Evolutionary conservation across 2,329 filamentous ascomycete genomes (phyloP).

Genomic region (Pyricularia grisea): DNA sequence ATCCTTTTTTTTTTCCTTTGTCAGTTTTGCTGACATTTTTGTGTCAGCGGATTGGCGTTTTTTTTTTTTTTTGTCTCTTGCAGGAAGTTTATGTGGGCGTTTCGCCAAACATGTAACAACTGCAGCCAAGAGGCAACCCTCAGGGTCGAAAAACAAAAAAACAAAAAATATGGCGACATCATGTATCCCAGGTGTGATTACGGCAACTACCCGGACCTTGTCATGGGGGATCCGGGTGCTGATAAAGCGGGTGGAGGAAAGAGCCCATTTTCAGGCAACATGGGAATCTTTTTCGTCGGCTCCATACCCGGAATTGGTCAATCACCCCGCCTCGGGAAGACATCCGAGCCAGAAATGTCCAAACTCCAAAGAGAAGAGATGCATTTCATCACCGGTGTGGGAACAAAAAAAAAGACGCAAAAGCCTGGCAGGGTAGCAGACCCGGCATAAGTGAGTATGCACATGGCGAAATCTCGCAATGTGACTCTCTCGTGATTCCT

Average conservation of each 20-base stretch:
- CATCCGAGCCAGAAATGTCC: not conserved
- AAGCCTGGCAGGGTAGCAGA: not conserved
- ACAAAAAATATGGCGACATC: not conserved
- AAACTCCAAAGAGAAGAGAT: not conserved
- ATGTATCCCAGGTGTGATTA: not conserved
- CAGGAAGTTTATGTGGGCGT: not conserved
- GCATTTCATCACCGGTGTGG: not conserved
- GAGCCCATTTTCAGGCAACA: not conserved
- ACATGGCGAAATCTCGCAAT: not conserved
- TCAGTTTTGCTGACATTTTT: no score
- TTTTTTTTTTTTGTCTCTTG: no score
- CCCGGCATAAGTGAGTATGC: not conserved
- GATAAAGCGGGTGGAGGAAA: not conserved
- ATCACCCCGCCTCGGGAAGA: not conserved
- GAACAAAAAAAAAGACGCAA: not conserved
- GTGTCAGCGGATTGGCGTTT: no score
- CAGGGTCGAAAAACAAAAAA: not conserved
- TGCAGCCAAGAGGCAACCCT: not conserved
- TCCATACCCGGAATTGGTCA: not conserved
- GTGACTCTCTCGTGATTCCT: not conserved
- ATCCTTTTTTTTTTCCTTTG: no score
- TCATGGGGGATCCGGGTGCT: not conserved
- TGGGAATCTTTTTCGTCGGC: not conserved
- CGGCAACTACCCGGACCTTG: not conserved
- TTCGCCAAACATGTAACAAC: not conserved